These are phyloP conservation scores for Bonia amplexicaulis DNA, from an alignment of 176 grass and related monocot species.

Conservation along the genomic window DNA sequence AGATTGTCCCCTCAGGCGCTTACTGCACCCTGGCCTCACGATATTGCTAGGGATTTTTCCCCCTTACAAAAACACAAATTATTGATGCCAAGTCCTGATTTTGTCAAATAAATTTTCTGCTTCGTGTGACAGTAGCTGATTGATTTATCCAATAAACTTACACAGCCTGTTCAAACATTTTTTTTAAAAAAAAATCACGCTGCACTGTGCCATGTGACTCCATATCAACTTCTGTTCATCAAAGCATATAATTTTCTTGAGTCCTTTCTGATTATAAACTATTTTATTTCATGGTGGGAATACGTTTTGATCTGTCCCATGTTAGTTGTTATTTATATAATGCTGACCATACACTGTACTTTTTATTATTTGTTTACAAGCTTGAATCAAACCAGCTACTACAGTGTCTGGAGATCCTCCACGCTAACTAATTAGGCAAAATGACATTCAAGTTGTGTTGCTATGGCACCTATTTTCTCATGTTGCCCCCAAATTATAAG, in stretches of 20 bases:
- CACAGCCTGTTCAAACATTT: constrained; percentile 7
- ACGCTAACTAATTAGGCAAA: not conserved
- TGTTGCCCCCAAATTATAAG: not conserved
- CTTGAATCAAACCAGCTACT: constrained; percentile 22
- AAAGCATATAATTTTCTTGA: constrained; percentile 17
- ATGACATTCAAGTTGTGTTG: not conserved
- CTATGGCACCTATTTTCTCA: not conserved
- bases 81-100: constrained; percentile 13
- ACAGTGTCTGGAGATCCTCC: constrained; percentile 7
- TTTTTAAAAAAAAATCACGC: not conserved
- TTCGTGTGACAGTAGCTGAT: constrained; percentile 1
- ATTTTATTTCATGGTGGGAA: constrained; percentile 52
- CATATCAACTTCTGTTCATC: constrained; percentile 41
- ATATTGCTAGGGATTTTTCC: not conserved
- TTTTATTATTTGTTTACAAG: constrained; percentile 25
- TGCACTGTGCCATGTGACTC: constrained; percentile 45
- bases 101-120: not conserved
- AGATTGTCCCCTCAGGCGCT: constrained; percentile 11
- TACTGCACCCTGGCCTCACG: not conserved
- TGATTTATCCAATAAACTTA: constrained; percentile 5
- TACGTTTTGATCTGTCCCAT: constrained; percentile 51
- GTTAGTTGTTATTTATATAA: constrained; percentile 34
- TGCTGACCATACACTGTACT: constrained; percentile 34
- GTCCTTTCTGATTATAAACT: constrained; percentile 33
- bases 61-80: not conserved